Conservation (phyloP, 495 filamentous ascomycete species). For the Cercophora scortea region DNA sequence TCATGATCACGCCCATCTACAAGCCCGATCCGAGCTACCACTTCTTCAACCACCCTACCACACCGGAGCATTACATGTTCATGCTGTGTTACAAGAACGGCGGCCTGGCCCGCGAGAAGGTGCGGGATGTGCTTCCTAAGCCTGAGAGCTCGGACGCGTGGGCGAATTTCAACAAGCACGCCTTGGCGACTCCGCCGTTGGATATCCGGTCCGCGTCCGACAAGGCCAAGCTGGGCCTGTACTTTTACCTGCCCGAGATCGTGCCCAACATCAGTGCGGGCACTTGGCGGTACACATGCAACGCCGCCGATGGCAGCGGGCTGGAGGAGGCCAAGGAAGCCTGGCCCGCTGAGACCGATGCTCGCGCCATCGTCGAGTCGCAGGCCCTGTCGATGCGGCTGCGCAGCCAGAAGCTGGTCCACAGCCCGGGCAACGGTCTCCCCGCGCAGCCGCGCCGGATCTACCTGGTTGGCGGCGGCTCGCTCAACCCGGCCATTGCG, state of each 20-base stretch:
- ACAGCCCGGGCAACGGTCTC: slow-evolving; percentile 42
- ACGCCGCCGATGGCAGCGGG: slow-evolving; percentile 34
- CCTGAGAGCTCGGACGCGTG: slow-evolving; percentile 46
- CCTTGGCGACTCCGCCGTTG: slow-evolving; percentile 56
- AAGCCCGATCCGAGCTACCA: slow-evolving; percentile 80
- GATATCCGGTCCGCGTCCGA: slow-evolving; percentile 47
- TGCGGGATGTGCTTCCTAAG: slow-evolving; percentile 58
- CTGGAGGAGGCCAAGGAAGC: slow-evolving; percentile 38
- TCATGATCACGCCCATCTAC: slow-evolving; percentile 91
- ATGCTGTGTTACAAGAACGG: slow-evolving; percentile 99
- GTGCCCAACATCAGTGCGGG: slow-evolving; percentile 81
- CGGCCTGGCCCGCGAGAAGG: slow-evolving; percentile 79
- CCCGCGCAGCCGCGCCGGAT: slow-evolving; percentile 81
- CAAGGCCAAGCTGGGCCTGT: slow-evolving; percentile 74
- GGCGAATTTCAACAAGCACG: slow-evolving; percentile 67
- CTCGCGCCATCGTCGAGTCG: slow-evolving; percentile 85
- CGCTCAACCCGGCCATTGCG: slow-evolving; percentile 79
- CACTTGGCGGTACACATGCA: slow-evolving; percentile 74
- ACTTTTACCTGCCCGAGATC: slow-evolving; percentile 92
- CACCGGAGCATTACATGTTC: slow-evolving; percentile 82
- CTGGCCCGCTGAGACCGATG: slow-evolving; percentile 51
- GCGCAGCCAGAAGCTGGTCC: slow-evolving; percentile 67
- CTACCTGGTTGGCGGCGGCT: slow-evolving; percentile 90
- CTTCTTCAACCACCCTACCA: slow-evolving; percentile 86
- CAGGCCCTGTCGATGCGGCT: slow-evolving; percentile 87